Evolutionary conservation across 768 basidiomycete genomes (phyloP).

Genomic region (Boletus reticuloceps): DNA sequence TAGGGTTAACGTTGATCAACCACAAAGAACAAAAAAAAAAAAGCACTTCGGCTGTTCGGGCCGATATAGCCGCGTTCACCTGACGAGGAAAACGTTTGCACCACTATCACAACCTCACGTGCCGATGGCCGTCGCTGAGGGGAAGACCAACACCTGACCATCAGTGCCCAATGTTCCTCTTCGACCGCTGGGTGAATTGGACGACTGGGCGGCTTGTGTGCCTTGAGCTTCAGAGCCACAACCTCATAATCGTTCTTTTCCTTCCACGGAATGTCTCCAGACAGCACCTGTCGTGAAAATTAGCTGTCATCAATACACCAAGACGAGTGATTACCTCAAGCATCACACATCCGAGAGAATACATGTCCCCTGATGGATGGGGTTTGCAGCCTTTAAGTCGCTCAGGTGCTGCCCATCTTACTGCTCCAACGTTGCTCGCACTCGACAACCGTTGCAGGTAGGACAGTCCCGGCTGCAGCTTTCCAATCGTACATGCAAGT

Average conservation of each 20-base stretch:
- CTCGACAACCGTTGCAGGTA: not conserved
- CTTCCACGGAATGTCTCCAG: slow-evolving; percentile 7
- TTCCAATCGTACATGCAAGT: not conserved
- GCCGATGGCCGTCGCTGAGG: not conserved
- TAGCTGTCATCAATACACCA: too few species aligned
- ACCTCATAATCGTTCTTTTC: not conserved
- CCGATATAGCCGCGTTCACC: too few species aligned
- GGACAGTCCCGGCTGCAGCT: not conserved
- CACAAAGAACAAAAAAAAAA: not conserved
- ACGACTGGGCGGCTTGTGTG: not conserved
- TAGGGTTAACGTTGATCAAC: too few species aligned
- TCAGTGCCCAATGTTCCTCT: not conserved
- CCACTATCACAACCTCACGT: not conserved
- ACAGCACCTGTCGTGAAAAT: not conserved
- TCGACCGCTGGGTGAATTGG: not conserved
- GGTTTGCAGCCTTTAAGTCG: slow-evolving; percentile 1
- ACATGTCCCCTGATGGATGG: not conserved
- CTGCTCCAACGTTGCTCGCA: not conserved
- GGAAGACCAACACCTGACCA: not conserved
- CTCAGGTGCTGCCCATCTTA: slow-evolving; percentile 1
- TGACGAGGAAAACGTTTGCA: not conserved
- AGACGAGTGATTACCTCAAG: not conserved
- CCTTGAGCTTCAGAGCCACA: too few species aligned
- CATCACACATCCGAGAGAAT: slow-evolving; percentile 2
- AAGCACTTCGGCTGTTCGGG: not conserved